Conservation (phyloP, 768 basidiomycete species). For the Tephrocybe sp. region DNA sequence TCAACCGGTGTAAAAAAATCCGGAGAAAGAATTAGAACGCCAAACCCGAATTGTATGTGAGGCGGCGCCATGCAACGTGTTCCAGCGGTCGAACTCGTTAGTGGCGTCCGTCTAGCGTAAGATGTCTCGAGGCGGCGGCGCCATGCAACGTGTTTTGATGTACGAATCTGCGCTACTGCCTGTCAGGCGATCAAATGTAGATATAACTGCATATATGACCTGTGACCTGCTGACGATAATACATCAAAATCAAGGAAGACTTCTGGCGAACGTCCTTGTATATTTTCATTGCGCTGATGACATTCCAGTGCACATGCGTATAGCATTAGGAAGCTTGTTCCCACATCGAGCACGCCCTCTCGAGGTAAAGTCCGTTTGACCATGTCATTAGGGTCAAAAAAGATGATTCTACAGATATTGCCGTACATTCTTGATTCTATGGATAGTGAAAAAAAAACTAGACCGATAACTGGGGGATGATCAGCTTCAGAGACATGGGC, state of each 20-base stretch:
- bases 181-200: background rate
- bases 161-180: background rate
- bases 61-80: background rate
- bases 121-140: conserved; percentile 2
- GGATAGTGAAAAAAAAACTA: conserved; percentile 6
- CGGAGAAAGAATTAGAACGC: background rate
- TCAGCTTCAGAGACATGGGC: too few relatives aligned
- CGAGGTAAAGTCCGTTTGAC: background rate
- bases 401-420: conserved; percentile 15
- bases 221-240: conserved; percentile 1
- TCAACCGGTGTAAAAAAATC: background rate
- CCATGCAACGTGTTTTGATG: conserved; percentile 5
- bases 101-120: too few relatives aligned
- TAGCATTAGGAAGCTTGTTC: background rate
- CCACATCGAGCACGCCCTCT: too few relatives aligned
- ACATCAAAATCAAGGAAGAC: conserved; percentile 1
- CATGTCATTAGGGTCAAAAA: background rate
- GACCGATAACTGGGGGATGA: conserved; percentile 9
- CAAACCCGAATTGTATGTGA: too few relatives aligned
- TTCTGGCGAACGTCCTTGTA: background rate
- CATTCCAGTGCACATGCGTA: too few relatives aligned
- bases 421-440: conserved; percentile 16
- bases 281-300: background rate
- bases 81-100: too few relatives aligned
- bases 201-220: too few relatives aligned